Percentiles rank a stretch among this genome's conserved stretches.
phyloP scores from a whole-genome alignment of 83 land plant genomes.

The Diphasiastrum complanatum region DNA sequence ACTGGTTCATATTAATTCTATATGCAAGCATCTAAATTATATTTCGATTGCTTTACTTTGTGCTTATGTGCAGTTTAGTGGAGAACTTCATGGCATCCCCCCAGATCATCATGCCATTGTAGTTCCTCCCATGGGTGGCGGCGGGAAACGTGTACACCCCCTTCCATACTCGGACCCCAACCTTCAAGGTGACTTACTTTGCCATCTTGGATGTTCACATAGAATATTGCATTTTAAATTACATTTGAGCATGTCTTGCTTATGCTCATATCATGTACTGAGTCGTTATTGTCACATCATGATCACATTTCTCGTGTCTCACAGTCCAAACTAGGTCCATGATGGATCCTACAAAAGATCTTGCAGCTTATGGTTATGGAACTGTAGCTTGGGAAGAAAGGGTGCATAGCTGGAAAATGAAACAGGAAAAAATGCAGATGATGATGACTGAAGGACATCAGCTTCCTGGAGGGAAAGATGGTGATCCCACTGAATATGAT shows the following conservation, averaged over 20 bases:
- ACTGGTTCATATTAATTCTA: too few species aligned
- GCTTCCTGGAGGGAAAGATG: conserved; percentile 24
- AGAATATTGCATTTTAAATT: background rate
- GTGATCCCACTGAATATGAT: conserved; percentile 29
- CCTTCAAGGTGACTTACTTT: conserved; percentile 33
- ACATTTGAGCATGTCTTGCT: conserved; percentile 25
- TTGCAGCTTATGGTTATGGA: conserved; percentile 75
- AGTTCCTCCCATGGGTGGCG: conserved; percentile 40
- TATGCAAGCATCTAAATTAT: too few species aligned
- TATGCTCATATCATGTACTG: conserved; percentile 36
- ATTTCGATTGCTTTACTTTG: too few species aligned
- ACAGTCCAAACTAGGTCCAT: conserved; percentile 13
- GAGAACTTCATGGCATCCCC: conserved; percentile 51
- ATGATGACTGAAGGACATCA: conserved; percentile 36
- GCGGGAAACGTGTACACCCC: conserved; percentile 58
- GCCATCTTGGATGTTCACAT: background rate
- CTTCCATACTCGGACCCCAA: conserved; percentile 41
- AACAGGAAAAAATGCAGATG: conserved; percentile 51
- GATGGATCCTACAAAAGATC: conserved; percentile 61
- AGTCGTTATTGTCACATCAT: background rate
- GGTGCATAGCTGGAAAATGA: conserved; percentile 59
- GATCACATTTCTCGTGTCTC: background rate
- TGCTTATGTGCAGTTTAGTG: conserved; percentile 23
- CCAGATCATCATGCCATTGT: conserved; percentile 62
- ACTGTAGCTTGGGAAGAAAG: conserved; percentile 77